These are phyloP conservation scores for Gastrolobium bilobum DNA, from an alignment of 306 rosid species.

Conservation along the genomic window DNA sequence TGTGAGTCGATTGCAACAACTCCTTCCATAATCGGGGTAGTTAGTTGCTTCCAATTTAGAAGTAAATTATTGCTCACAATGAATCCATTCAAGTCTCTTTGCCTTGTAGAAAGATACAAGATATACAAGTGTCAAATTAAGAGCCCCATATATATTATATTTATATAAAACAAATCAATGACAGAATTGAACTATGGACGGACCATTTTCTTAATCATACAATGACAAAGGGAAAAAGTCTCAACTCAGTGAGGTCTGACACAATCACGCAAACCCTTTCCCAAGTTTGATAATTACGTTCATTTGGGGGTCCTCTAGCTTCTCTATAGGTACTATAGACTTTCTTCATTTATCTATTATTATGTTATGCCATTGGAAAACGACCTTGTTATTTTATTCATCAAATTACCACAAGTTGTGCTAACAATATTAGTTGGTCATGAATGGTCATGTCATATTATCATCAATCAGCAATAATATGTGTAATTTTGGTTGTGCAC, in stretches of 20 bases:
- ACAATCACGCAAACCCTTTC: conserved; percentile 21
- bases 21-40: conserved; percentile 3
- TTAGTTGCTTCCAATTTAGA: conserved; percentile 21
- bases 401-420: background rate
- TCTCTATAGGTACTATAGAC: background rate
- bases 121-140: conserved; percentile 50
- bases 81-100: background rate
- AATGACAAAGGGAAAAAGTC: conserved; percentile 31
- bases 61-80: conserved; percentile 25
- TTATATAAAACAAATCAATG: conserved; percentile 28
- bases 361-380: background rate
- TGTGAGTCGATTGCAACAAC: too few species aligned
- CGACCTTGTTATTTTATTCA: conserved; percentile 12
- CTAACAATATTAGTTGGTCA: background rate
- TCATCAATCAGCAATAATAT: background rate
- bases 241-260: background rate
- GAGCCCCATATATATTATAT: conserved; percentile 23
- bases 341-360: conserved; percentile 26
- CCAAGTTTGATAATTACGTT: conserved; percentile 25
- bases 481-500: background rate
- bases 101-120: background rate
- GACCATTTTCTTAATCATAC: conserved; percentile 29
- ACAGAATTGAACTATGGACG: conserved; percentile 37
- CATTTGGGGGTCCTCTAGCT: conserved; percentile 20
- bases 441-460: background rate